Percentiles rank a stretch among this genome's conserved stretches.
Conservation (phyloP, 2,329 filamentous ascomycete species). For the Rhexocercosporidium sp. region DNA sequence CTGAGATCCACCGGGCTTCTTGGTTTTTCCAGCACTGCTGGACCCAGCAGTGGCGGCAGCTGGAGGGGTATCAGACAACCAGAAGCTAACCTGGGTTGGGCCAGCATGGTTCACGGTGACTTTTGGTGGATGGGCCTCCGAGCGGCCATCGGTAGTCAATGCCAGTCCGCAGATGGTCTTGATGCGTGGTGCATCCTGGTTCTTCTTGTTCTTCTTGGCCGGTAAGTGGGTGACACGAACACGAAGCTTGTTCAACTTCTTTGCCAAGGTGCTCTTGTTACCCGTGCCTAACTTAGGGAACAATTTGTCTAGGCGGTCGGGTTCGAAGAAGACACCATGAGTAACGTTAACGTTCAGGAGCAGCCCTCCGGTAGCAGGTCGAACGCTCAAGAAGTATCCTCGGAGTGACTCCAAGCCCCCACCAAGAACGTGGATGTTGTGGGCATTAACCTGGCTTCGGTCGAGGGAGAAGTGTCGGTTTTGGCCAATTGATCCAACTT, state of each 20-base stretch:
- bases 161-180: slow-evolving; percentile 55
- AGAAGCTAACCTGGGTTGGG: slow-evolving; percentile 61
- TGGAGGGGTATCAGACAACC: slow-evolving; percentile 45
- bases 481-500: slow-evolving; percentile 52
- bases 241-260: slow-evolving; percentile 46
- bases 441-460: slow-evolving; percentile 31
- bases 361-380: slow-evolving; percentile 60
- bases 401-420: slow-evolving; percentile 60
- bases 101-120: slow-evolving; percentile 49
- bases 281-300: slow-evolving; percentile 43
- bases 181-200: slow-evolving; percentile 42
- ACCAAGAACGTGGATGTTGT: slow-evolving; percentile 47
- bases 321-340: slow-evolving; percentile 61
- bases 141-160: slow-evolving; percentile 44
- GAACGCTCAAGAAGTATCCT: slow-evolving; percentile 67
- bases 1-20: slow-evolving; percentile 41
- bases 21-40: slow-evolving; percentile 40
- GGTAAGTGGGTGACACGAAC: slow-evolving; percentile 48
- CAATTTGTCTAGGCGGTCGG: slow-evolving; percentile 47
- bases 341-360: slow-evolving; percentile 68
- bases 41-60: slow-evolving; percentile 27
- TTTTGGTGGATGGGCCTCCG: slow-evolving; percentile 44
- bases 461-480: slow-evolving; percentile 58
- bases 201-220: slow-evolving; percentile 42
- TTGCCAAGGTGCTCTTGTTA: slow-evolving; percentile 28